Conservation (phyloP, 768 basidiomycete species). For the Rhodotorula graminis region DNA sequence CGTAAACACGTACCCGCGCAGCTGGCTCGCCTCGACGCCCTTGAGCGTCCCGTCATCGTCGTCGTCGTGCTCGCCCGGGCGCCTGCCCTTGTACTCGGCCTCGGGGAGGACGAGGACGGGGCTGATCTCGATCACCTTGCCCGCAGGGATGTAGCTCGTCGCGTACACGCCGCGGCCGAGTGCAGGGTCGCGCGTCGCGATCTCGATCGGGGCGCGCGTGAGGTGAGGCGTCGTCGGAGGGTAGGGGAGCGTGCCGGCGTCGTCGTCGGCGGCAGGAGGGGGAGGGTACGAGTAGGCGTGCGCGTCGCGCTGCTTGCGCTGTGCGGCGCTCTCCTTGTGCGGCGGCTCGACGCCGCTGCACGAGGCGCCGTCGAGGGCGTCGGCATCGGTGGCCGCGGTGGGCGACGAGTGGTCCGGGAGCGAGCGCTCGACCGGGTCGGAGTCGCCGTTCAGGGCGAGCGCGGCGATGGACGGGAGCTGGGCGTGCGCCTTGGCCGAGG, state of each 20-base stretch:
- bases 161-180: slow-evolving; percentile 53
- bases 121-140: slow-evolving; percentile 72
- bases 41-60: slow-evolving; percentile 33
- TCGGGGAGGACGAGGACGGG: slow-evolving; percentile 73
- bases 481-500: not conserved
- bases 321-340: not conserved
- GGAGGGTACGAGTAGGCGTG: slow-evolving; percentile 35
- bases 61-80: slow-evolving; percentile 3
- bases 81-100: slow-evolving; percentile 59
- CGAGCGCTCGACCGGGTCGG: slow-evolving; percentile 5
- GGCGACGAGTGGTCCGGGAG: not conserved
- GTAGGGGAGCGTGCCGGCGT: slow-evolving; percentile 11
- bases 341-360: not conserved
- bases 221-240: slow-evolving; percentile 36
- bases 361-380: too few relatives aligned
- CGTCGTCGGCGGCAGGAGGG: slow-evolving; percentile 7
- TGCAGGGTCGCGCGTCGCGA: slow-evolving; percentile 40
- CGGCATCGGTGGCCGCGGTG: not conserved
- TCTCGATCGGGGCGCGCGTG: slow-evolving; percentile 45
- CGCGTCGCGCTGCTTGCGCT: not conserved
- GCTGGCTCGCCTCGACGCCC: slow-evolving; percentile 59
- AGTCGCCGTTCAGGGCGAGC: slow-evolving; percentile 5
- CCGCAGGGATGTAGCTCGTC: slow-evolving; percentile 55
- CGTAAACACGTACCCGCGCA: slow-evolving; percentile 71
- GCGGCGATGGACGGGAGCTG: slow-evolving; percentile 5